These are phyloP conservation scores for Botrytis galanthina DNA, from an alignment of 2,329 filamentous ascomycete species.

Conservation along the genomic window DNA sequence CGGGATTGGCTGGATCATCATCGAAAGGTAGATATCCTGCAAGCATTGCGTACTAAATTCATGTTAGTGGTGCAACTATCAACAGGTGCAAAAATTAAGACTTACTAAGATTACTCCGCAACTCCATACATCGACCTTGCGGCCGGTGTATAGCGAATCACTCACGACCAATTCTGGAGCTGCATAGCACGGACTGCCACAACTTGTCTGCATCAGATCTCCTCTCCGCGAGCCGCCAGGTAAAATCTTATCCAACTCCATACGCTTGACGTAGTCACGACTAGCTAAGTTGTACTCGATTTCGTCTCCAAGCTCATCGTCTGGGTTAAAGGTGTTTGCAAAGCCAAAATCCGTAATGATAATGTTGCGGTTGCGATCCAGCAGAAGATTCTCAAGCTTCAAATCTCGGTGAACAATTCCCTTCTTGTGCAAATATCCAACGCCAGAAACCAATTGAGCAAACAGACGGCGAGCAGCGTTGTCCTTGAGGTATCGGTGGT, in stretches of 20 bases:
- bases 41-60: slow-evolving; percentile 87
- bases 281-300: slow-evolving; percentile 85
- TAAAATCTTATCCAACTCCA: slow-evolving; percentile 79
- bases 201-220: slow-evolving; percentile 98
- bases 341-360: slow-evolving; percentile 99
- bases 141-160: slow-evolving; percentile 93
- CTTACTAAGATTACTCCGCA: slow-evolving; percentile 96
- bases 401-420: slow-evolving; percentile 96
- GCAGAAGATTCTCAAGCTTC: slow-evolving; percentile 90
- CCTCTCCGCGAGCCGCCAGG: slow-evolving; percentile 76
- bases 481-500: slow-evolving; percentile 95
- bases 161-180: slow-evolving; percentile 96
- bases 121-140: slow-evolving; percentile 99
- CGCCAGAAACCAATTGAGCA: slow-evolving; percentile 91
- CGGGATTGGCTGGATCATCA: slow-evolving; percentile 95
- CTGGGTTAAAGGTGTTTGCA: slow-evolving; percentile 91
- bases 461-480: slow-evolving; percentile 86
- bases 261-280: slow-evolving; percentile 81
- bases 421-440: slow-evolving; percentile 97
- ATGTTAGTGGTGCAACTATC: slow-evolving; percentile 29
- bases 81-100: slow-evolving; percentile 28
- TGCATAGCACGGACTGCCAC: slow-evolving; percentile 95
- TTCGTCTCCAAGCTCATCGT: slow-evolving; percentile 84
- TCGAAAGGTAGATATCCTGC: slow-evolving; percentile 97
- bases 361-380: slow-evolving; percentile 96